Percentiles rank a stretch among this genome's conserved stretches.
Evolutionary conservation across 2,329 filamentous ascomycete species (phyloP).

Genomic region (Aspergillus fischeri): DNA sequence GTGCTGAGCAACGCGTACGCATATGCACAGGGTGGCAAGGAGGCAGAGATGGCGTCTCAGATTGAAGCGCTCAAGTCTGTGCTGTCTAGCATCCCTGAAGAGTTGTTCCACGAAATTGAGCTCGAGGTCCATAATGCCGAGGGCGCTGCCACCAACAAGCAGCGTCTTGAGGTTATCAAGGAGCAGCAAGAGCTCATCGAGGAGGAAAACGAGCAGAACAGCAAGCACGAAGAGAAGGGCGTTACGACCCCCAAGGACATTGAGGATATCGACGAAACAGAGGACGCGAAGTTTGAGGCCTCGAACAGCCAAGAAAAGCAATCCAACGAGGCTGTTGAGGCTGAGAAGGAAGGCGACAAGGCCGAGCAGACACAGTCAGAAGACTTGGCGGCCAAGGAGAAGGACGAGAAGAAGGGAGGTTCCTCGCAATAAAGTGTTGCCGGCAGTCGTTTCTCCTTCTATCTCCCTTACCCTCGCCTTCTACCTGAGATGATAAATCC

Average conservation of each 20-base stretch:
- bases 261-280: slow-evolving; percentile 92
- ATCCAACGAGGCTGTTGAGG: slow-evolving; percentile 42
- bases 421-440: slow-evolving; percentile 2
- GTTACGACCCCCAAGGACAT: slow-evolving; percentile 75
- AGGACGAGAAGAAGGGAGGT: slow-evolving; percentile 24
- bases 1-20: slow-evolving; percentile 97
- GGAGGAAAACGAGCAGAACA: slow-evolving; percentile 90
- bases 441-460: neutral
- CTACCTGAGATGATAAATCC: neutral
- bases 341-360: slow-evolving; percentile 36
- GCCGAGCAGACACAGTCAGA: slow-evolving; percentile 26
- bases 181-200: slow-evolving; percentile 98
- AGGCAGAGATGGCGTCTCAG: slow-evolving; percentile 77
- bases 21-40: slow-evolving; percentile 74
- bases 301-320: slow-evolving; percentile 45
- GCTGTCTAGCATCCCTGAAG: slow-evolving; percentile 90
- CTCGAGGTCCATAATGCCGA: slow-evolving; percentile 96
- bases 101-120: slow-evolving; percentile 99
- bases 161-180: slow-evolving; percentile 94
- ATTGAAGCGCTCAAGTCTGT: slow-evolving; percentile 92
- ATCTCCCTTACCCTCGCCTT: slow-evolving; percentile 4
- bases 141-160: slow-evolving; percentile 96
- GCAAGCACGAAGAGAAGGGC: slow-evolving; percentile 71
- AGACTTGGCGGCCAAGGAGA: slow-evolving; percentile 10
- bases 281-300: slow-evolving; percentile 56